Percentiles rank a stretch among this genome's conserved stretches.
Conservation (phyloP, 2,329 filamentous ascomycete genomes). For the Botrytis deweyae region DNA sequence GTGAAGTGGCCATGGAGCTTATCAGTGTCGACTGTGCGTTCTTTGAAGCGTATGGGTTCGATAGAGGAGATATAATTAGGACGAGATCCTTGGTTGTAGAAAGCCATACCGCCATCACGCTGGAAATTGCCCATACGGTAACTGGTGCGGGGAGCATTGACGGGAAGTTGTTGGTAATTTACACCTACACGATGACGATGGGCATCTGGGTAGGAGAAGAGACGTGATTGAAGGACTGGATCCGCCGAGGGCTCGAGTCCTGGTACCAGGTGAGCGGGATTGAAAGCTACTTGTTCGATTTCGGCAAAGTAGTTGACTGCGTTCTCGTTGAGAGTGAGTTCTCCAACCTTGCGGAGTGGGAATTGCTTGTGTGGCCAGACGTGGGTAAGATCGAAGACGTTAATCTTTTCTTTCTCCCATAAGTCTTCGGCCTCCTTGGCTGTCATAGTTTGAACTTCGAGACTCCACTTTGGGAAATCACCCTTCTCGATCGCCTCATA, state of each 20-base stretch:
- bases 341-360: constrained; percentile 51
- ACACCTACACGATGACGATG: constrained; percentile 56
- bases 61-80: constrained; percentile 45
- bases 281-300: constrained; percentile 69
- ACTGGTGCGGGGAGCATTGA: constrained; percentile 39
- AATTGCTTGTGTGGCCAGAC: constrained; percentile 50
- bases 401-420: constrained; percentile 41
- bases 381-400: constrained; percentile 55
- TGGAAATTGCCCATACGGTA: constrained; percentile 38
- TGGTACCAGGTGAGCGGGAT: constrained; percentile 62
- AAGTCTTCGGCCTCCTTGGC: constrained; percentile 52
- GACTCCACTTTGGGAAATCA: constrained; percentile 54
- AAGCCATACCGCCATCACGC: constrained; percentile 41
- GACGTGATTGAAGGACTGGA: constrained; percentile 64
- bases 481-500: constrained; percentile 53
- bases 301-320: constrained; percentile 59
- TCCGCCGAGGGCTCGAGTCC: constrained; percentile 68
- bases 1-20: constrained; percentile 50
- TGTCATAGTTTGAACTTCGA: constrained; percentile 54
- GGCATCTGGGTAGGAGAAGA: constrained; percentile 69
- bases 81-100: constrained; percentile 49
- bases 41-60: constrained; percentile 36
- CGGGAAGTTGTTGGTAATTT: constrained; percentile 57
- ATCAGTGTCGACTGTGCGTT: constrained; percentile 43
- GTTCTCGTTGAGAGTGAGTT: constrained; percentile 50